These are phyloP conservation scores for Dothiorella sarmentorum DNA, from an alignment of 2,329 filamentous ascomycete species.

Conservation along the genomic window DNA sequence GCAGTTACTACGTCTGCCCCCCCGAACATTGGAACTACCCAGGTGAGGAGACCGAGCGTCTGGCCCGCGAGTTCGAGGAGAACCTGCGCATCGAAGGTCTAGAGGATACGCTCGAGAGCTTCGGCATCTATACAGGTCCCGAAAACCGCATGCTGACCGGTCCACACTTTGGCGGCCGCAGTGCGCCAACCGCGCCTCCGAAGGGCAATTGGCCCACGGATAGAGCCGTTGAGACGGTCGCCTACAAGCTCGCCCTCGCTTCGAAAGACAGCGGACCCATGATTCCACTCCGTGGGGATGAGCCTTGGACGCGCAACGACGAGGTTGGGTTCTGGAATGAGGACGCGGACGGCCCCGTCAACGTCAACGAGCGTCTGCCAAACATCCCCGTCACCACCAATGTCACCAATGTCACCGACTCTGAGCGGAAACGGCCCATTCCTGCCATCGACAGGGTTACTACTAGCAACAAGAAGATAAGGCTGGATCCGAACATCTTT, in stretches of 20 bases:
- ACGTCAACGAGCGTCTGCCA: too few relatives aligned
- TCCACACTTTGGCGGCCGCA: neutral
- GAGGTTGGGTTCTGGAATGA: neutral
- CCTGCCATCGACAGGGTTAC: too few relatives aligned
- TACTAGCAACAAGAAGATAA: too few relatives aligned
- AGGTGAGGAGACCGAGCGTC: neutral
- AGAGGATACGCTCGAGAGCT: neutral
- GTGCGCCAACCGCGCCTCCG: neutral
- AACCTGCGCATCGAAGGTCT: neutral
- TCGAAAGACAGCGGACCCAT: neutral
- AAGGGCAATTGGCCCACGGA: neutral
- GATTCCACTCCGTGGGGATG: neutral
- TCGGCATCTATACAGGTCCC: neutral
- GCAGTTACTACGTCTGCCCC: neutral
- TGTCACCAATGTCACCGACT: too few relatives aligned
- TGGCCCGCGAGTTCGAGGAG: neutral
- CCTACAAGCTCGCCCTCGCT: neutral
- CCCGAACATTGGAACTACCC: neutral
- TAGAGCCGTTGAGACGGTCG: neutral
- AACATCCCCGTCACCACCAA: too few relatives aligned
- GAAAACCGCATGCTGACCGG: neutral
- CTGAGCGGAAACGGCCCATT: too few relatives aligned
- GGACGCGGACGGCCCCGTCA: too few relatives aligned
- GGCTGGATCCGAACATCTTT: too few relatives aligned
- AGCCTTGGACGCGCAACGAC: slow-evolving; percentile 7